Evolutionary conservation across 768 basidiomycete genomes (phyloP).

Genomic region (Rhodosporidiobolus sp.): DNA sequence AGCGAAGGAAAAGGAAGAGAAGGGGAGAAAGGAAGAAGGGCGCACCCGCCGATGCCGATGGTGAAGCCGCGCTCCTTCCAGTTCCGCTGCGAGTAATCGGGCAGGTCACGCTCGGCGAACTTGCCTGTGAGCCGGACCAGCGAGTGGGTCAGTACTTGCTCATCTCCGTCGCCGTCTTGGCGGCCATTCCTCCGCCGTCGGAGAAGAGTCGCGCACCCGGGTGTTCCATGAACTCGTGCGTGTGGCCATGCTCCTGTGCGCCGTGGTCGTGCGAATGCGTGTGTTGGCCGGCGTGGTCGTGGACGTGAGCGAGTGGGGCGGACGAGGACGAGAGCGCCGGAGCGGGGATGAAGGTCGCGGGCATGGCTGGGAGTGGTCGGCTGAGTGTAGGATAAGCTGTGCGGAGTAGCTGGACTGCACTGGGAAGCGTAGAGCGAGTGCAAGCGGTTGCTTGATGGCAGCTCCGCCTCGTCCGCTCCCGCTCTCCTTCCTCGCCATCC

Average conservation of each 20-base stretch:
- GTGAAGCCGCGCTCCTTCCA: conserved; percentile 94
- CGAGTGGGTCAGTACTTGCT: background rate
- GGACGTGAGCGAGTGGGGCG: background rate
- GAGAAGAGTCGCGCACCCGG: conserved; percentile 58
- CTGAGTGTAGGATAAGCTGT: background rate
- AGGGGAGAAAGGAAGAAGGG: conserved; percentile 5
- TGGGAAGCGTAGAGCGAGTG: too few relatives aligned
- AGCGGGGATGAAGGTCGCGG: conserved; percentile 29
- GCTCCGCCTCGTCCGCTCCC: background rate
- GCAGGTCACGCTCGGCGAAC: conserved; percentile 85
- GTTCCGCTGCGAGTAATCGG: conserved; percentile 76
- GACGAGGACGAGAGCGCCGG: conserved; percentile 22
- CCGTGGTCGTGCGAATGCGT: conserved; percentile 39
- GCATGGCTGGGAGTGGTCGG: background rate
- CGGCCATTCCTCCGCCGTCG: too few relatives aligned
- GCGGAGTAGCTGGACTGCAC: too few relatives aligned
- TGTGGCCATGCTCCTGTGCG: conserved; percentile 77
- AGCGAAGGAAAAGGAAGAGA: background rate
- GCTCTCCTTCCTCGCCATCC: background rate
- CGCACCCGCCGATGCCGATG: conserved; percentile 94
- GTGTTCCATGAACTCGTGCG: conserved; percentile 87
- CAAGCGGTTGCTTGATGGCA: background rate
- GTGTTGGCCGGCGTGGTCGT: conserved; percentile 10
- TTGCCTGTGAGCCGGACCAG: conserved; percentile 60
- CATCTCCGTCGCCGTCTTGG: background rate